Evolutionary conservation across 331 rosid species (phyloP), one percentile per base, ranked within the genome.

Genomic region (Malus hybrid): DNA sequence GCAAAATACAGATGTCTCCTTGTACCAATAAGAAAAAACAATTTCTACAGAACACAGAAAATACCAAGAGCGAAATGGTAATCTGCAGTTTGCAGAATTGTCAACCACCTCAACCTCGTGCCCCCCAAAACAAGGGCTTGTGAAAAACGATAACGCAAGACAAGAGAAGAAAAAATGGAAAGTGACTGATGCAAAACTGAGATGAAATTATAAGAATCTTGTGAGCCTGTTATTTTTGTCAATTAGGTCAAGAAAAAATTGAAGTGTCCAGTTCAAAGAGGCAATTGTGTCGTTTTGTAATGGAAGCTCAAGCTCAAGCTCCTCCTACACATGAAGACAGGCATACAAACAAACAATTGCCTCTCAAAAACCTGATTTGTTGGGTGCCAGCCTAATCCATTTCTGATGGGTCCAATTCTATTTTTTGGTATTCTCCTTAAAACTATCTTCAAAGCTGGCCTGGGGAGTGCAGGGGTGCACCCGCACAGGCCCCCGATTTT

Each of bases 131-230:
- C 18, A 48, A 48, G 42, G 46, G 46, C 29, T 54, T 44, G 36
- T 75, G 15, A 42, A 61, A 39, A 72, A 65, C 13, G 18, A 42
- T 22, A 16, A 66, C 14, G 71, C 54, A 46, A 71, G 77, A 79
- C 83, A 77, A 67, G 52, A 34, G 3, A 8, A 5, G 13, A 10
- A 65, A 18, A 8, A 81, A 52, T 15, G 77, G 86, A 83, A 69
- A 85, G 75, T 33, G 89, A 88, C 84, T 44, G 6, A 65, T 79
- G 86, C 31, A 59, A 24, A 46, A 67, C 54, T 29, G 10, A 64
- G 70, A 64, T 68, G 70, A 76, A 20, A 57, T 50, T 50, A 71
- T 77, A 71, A 77, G 62, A 71, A 79, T 12, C 10, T 13, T 71
- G 63, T 48, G 67, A 28, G 71, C 33, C 20, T 36, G 64, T 69